Base-by-base conservation (phyloP, 176 grass and related monocot species). In the Carex scoparia region DNA sequence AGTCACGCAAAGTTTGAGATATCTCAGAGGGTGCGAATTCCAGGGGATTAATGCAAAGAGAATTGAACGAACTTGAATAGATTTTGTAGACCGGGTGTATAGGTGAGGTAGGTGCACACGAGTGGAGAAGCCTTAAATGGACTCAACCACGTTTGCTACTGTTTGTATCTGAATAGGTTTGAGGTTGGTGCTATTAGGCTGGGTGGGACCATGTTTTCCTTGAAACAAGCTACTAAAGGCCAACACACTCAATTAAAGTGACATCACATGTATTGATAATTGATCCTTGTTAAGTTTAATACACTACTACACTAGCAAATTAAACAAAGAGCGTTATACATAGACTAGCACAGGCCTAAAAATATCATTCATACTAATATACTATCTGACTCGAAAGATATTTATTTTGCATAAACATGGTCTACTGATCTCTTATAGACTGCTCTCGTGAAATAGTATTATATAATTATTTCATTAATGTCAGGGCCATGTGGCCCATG, bases 291-390 rank as follows among this genome's bases (percentile, higher is more conserved):
- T 69, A 69, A 65, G 15, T 67, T 64, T 38, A 53, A 54, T 76
- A 30, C 71, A 76, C 68, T 54, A 27, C n/a, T n/a, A 30, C 71
- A 76, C 68, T 54, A 27, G 19, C 19, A 31, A 76, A 13, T 30
- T 76, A 54, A 75, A 51, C 19, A 28, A 53, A 51, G 13, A 54
- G 71, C 71, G 4, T 54, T 76, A 49, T 51, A 51, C 11, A 28
- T 27, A 74, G 35, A 74, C 33, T 74, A 74, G 70, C 70, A 74
- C 70, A 51, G 70, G 70, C 8, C 70, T 74, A 74, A 74, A 23
- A 74, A 23, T 74, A 7, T 51, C 2, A 49, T 69, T 78, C 74
- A 78, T 56, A 55, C 3, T 56, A 3, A 31, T 77, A 78, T 56
- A 55, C 3, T 56, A 3, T 15, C 56, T 2, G 23, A 77, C 46